Conservation (phyloP, 129 eudicot genomes). For the Saposhnikovia divaricata region DNA sequence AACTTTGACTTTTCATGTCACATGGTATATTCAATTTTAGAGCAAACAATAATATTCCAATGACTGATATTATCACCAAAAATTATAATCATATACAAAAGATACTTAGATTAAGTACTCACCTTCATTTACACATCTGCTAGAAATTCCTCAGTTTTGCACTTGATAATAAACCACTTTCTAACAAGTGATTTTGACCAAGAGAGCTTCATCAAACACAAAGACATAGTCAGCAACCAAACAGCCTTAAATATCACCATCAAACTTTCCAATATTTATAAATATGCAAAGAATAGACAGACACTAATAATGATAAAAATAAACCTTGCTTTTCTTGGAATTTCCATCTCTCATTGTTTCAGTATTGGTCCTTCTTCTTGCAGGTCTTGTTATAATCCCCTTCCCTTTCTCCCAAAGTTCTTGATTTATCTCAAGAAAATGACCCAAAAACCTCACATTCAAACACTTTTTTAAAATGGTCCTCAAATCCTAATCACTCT, state of each 20-base stretch:
- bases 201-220: conserved; percentile 50
- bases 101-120: conserved; percentile 2
- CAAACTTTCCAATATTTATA: neutral
- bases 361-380: conserved; percentile 34
- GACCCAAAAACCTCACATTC: neutral
- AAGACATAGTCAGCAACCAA: conserved; percentile 10
- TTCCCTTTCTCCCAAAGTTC: conserved; percentile 13
- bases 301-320: neutral
- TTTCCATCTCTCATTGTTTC: conserved; percentile 77
- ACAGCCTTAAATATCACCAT: neutral
- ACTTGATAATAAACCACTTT: conserved; percentile 82
- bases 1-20: neutral
- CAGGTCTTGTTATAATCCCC: conserved; percentile 23
- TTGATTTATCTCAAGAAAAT: conserved; percentile 12
- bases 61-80: neutral
- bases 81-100: neutral
- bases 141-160: conserved; percentile 50
- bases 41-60: neutral
- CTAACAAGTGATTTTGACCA: conserved; percentile 86
- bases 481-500: neutral
- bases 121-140: conserved; percentile 72
- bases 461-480: conserved; percentile 7
- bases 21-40: neutral
- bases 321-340: conserved; percentile 72
- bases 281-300: neutral